Conservation (phyloP, 1,284 basidiomycete genomes). For the Agroathelia rolfsii region DNA sequence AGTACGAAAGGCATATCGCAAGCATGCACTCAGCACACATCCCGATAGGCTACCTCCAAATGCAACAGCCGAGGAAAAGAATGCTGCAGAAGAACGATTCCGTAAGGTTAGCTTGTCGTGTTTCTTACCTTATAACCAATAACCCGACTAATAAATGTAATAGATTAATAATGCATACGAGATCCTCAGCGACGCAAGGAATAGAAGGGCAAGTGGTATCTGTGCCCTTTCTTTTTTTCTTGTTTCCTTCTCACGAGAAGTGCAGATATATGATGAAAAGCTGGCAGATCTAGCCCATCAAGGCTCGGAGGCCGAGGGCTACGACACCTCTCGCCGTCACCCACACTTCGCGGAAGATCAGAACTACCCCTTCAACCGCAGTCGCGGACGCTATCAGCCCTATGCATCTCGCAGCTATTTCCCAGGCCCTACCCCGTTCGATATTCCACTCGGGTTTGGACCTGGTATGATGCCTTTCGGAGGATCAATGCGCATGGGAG, state of each 20-base stretch:
- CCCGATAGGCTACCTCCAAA: conserved; percentile 35
- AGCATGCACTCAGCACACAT: conserved; percentile 36
- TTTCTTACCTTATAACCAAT: background rate
- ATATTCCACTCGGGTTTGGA: no score
- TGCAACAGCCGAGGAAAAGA: conserved; percentile 27
- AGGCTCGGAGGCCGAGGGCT: conserved; percentile 18
- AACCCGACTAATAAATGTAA: background rate
- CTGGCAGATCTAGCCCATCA: conserved; percentile 66
- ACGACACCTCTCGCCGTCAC: conserved; percentile 15
- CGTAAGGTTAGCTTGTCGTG: conserved; percentile 23
- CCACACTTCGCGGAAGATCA: no score
- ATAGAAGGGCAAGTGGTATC: conserved; percentile 23
- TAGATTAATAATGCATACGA: conserved; percentile 45
- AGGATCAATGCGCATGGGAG: conserved; percentile 7
- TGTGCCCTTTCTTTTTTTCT: conserved; percentile 7
- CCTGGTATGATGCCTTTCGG: no score
- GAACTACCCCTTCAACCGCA: no score
- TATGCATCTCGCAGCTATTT: conserved; percentile 17
- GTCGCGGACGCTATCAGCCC: conserved; percentile 18
- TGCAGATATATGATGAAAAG: conserved; percentile 56
- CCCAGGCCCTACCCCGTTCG: conserved; percentile 6
- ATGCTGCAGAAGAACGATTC: conserved; percentile 34
- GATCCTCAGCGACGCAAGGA: conserved; percentile 32
- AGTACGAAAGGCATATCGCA: conserved; percentile 42
- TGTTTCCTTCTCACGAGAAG: conserved; percentile 3